A percentile compares a stretch with the other conserved stretches of the same genome.
Conservation (phyloP, 306 rosid species). For the Clitoria ternatea region DNA sequence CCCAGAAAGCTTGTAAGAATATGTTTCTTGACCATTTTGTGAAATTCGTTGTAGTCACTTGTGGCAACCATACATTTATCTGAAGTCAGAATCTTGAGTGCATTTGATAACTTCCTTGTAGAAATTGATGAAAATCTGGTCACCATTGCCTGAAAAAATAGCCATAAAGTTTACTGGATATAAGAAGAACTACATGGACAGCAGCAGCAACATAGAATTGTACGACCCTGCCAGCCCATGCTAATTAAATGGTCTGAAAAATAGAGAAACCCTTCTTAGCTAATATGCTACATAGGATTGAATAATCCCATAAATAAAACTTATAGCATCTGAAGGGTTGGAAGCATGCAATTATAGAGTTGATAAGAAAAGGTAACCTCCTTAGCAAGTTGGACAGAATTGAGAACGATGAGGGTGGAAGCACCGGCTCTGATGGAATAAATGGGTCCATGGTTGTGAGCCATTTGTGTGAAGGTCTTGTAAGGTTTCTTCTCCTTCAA, state of each 20-base stretch:
- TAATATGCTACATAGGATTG: neutral
- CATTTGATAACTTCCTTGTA: conserved; percentile 69
- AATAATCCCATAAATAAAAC: too few relatives aligned
- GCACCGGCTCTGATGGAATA: conserved; percentile 81
- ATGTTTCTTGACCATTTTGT: conserved; percentile 60
- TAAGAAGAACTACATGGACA: neutral
- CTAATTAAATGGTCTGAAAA: too few relatives aligned
- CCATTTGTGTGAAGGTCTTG: conserved; percentile 73
- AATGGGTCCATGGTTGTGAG: conserved; percentile 65
- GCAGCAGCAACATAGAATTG: neutral
- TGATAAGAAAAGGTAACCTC: conserved; percentile 40
- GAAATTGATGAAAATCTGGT: conserved; percentile 78
- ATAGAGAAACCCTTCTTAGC: neutral
- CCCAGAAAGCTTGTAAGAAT: conserved; percentile 72
- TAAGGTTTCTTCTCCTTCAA: conserved; percentile 94
- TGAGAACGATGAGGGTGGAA: conserved; percentile 79
- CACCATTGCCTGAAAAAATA: conserved; percentile 80
- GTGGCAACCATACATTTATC: conserved; percentile 90
- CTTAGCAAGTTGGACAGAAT: conserved; percentile 57
- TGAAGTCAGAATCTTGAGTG: conserved; percentile 55
- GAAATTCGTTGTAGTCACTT: conserved; percentile 87
- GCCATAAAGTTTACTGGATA: neutral
- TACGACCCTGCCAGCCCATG: neutral
- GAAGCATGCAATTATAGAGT: too few relatives aligned
- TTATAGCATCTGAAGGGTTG: too few relatives aligned